Evolutionary conservation across 1,284 basidiomycete species (phyloP).

Genomic region (Ustilago sp.): DNA sequence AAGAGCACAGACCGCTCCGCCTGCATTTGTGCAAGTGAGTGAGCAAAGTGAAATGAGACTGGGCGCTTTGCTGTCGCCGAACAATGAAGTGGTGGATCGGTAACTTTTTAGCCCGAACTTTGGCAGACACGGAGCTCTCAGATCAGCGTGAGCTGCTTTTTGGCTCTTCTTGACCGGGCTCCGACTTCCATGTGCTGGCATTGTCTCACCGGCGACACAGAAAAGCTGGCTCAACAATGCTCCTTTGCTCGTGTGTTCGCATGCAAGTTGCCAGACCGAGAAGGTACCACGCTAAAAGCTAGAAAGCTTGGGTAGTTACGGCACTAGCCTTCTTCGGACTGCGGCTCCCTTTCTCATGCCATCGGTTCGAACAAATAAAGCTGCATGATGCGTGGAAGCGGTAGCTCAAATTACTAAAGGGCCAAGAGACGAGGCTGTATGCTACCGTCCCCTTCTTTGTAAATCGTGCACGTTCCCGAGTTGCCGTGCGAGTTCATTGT

Average conservation of each 20-base stretch:
- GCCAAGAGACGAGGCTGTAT: background rate
- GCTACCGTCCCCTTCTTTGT: background rate
- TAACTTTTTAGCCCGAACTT: background rate
- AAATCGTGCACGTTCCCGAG: slow-evolving; percentile 6
- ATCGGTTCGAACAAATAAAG: slow-evolving; percentile 1
- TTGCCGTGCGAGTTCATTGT: background rate
- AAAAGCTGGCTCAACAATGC: background rate
- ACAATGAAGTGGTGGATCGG: slow-evolving; percentile 11
- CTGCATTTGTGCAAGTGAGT: background rate
- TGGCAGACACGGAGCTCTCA: background rate
- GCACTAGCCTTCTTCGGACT: background rate
- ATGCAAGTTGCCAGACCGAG: background rate
- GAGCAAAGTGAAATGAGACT: background rate
- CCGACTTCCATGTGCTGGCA: background rate
- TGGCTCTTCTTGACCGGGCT: background rate
- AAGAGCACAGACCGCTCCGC: background rate
- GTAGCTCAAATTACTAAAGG: background rate
- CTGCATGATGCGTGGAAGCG: background rate
- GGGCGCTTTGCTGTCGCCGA: background rate
- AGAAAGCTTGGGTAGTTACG: background rate
- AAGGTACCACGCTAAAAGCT: slow-evolving; percentile 5
- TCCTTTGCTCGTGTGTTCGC: background rate
- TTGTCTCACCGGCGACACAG: background rate
- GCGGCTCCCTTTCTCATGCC: background rate
- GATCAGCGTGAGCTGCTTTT: background rate